These are phyloP conservation scores for Plectranthus barbatus DNA, from an alignment of 257 asterid species.

Conservation along the genomic window DNA sequence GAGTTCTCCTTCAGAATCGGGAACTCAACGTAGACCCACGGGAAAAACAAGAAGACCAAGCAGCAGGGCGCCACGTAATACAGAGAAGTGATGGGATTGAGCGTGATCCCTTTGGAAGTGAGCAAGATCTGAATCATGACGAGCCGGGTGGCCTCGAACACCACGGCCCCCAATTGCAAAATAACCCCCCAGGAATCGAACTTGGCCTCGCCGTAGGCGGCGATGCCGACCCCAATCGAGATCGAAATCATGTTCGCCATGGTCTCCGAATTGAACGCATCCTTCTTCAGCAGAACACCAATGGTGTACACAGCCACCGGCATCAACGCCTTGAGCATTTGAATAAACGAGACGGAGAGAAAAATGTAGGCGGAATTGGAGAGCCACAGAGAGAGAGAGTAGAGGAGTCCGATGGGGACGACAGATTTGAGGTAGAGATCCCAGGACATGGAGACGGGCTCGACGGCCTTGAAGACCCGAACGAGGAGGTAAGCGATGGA, in stretches of 20 bases:
- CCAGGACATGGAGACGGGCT: too few species aligned
- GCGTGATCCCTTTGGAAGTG: constrained; percentile 44
- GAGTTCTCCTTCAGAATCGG: constrained; percentile 50
- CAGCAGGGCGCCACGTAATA: constrained; percentile 63
- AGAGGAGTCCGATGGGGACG: constrained; percentile 50
- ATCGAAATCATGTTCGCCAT: constrained; percentile 61
- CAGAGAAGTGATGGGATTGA: constrained; percentile 53
- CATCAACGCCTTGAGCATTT: constrained; percentile 69
- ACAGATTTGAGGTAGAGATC: too few species aligned
- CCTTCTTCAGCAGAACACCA: constrained; percentile 41
- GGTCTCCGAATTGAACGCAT: constrained; percentile 33
- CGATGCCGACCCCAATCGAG: constrained; percentile 63
- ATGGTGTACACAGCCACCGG: constrained; percentile 60
- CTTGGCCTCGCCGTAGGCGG: constrained; percentile 63
- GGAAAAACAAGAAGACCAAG: constrained; percentile 41
- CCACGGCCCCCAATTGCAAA: constrained; percentile 61
- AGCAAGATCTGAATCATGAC: constrained; percentile 68
- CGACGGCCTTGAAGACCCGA: too few species aligned
- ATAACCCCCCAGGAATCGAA: constrained; percentile 59
- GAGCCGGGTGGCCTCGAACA: constrained; percentile 57
- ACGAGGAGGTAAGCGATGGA: constrained; percentile 47
- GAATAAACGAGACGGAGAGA: too few species aligned
- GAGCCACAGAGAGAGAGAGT: constrained; percentile 55
- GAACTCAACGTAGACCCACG: constrained; percentile 52
- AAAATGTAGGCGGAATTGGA: too few species aligned